Evolutionary conservation across 306 rosid genomes (phyloP), one percentile per base, ranked within the genome.

Genomic region (Begonia fuchsioides): DNA sequence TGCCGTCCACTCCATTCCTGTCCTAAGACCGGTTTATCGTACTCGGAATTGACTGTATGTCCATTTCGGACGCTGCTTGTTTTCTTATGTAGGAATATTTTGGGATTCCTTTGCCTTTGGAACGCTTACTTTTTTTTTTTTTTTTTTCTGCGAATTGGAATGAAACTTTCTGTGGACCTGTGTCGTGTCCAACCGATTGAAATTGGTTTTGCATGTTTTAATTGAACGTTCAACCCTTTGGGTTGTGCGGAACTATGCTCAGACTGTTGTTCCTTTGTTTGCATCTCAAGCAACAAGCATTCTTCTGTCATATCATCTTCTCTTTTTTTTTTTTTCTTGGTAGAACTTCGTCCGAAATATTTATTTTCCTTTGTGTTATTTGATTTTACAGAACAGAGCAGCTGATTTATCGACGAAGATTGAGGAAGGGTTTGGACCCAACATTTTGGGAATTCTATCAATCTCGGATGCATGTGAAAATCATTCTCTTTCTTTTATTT

Each of bases 391-490:
- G 97, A 82, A 84, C 41, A 76, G 65, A 67, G 67, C 60, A 40
- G 38, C 55, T 17, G 90, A 88, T 68, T 74, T 88, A 73, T 81
- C 87, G 6, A 59, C 15, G 69, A 78, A 81, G 74, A 81, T 88
- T 39, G 95, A 81, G 52, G 72, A 81, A 76, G 95, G 93, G 0
- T 83, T 84, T 47, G 97, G 97, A 51, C 82, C 82, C 35, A 74
- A 61, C 13, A 93, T 87, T 0, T 65, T 88, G 1, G 95, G 95
- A 55, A 81, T 88, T 67, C 54, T 88, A 39, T 83, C 86, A 0
- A 61, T 88, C 65, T 57, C 90, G 15, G 74, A 81, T 68, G 97
- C 84, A 68, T 45, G 43, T 26, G 32, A 13, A 8, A 11, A 10
- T 62, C 19, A 48, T 13, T 0, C 13, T 49, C 9, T n/a, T n/a